Percentiles rank a stretch among this genome's conserved stretches.
Evolutionary conservation across 1,139 yeast genomes (phyloP).

Genomic region (Kurtzmaniella quercitrusa): DNA sequence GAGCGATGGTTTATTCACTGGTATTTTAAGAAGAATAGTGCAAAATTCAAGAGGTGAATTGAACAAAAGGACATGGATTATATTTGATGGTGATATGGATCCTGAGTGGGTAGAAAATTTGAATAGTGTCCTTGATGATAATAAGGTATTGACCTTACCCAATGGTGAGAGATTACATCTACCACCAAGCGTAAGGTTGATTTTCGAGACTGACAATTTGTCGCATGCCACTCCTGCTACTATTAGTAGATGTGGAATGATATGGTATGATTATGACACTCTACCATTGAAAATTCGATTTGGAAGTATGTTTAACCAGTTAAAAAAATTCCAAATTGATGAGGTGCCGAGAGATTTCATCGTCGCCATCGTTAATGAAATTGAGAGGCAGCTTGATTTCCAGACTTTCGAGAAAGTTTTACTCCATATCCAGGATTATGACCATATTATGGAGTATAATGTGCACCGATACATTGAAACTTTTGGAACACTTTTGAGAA

Average conservation of each 20-base stretch:
- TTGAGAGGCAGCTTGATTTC: slow-evolving; percentile 7
- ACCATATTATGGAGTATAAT: slow-evolving; percentile 55
- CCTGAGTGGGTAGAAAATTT: slow-evolving; percentile 93
- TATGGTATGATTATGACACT: slow-evolving; percentile 55
- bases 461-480: slow-evolving; percentile 37
- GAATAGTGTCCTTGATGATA: slow-evolving; percentile 90
- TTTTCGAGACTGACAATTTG: slow-evolving; percentile 75
- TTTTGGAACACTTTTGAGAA: slow-evolving; percentile 22
- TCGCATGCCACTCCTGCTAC: slow-evolving; percentile 83
- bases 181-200: slow-evolving; percentile 57
- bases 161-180: slow-evolving; percentile 80
- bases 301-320: slow-evolving; percentile 22
- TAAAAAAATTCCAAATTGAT: slow-evolving; percentile 2
- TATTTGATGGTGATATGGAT: slow-evolving; percentile 91
- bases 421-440: slow-evolving; percentile 16
- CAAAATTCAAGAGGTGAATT: slow-evolving; percentile 59
- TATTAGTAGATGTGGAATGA: slow-evolving; percentile 87
- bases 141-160: slow-evolving; percentile 74
- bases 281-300: slow-evolving; percentile 20
- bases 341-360: slow-evolving; percentile 4
- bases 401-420: slow-evolving; percentile 7
- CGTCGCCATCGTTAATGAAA: slow-evolving; percentile 8
- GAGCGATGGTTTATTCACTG: slow-evolving; percentile 84
- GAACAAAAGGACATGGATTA: slow-evolving; percentile 62
- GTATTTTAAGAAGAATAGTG: slow-evolving; percentile 55